Conservation (phyloP, 108 stramenopile genomes). For the Skeletonema tropicum region DNA sequence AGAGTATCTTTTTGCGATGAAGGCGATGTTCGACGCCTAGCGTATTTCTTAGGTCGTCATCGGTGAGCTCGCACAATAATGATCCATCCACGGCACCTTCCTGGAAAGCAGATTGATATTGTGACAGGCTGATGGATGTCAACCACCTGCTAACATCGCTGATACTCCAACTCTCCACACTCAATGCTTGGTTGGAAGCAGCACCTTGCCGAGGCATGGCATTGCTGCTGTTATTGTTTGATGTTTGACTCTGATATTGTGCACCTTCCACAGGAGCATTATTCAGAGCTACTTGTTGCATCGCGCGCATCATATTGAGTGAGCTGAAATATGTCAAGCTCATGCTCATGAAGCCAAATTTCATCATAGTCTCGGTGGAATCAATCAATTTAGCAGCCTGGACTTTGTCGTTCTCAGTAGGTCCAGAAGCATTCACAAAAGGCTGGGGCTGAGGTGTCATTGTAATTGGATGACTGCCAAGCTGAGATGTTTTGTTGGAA, state of each 20-base stretch:
- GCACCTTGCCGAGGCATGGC: background rate
- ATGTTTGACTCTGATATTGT: conserved; percentile 1
- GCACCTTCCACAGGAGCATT: conserved; percentile 17
- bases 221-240: conserved; percentile 12
- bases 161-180: conserved; percentile 82
- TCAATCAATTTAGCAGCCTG: conserved; percentile 88
- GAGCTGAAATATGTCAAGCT: conserved; percentile 87
- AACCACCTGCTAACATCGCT: conserved; percentile 89
- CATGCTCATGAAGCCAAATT: conserved; percentile 94
- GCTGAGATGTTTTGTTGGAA: background rate
- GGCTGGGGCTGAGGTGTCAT: background rate
- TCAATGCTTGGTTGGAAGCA: conserved; percentile 18
- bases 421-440: conserved; percentile 23
- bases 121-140: conserved; percentile 70
- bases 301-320: conserved; percentile 91
- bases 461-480: background rate
- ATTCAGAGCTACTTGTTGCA: conserved; percentile 65
- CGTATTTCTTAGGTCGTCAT: conserved; percentile 87
- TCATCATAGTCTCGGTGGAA: conserved; percentile 90
- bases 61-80: conserved; percentile 87
- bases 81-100: conserved; percentile 89
- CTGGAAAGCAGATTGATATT: conserved; percentile 81
- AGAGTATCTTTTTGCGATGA: conserved; percentile 92
- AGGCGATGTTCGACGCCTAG: conserved; percentile 89
- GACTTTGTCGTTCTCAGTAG: conserved; percentile 63